Base-by-base conservation (phyloP, 257 asterid species). In the Dorcoceras hygrometricum region DNA sequence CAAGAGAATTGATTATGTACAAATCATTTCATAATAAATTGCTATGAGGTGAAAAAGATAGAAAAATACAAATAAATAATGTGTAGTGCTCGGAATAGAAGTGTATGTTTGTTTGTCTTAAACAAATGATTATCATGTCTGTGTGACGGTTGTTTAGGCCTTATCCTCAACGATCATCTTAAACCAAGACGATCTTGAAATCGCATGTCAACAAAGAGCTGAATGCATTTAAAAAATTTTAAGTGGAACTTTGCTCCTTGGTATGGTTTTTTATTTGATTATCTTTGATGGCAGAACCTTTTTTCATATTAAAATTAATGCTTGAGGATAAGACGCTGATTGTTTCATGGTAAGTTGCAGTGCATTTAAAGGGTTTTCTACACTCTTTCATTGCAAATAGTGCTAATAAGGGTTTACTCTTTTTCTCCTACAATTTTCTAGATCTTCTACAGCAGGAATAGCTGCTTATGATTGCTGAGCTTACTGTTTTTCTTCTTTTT, bases 401-500 rank as follows among this genome's bases (percentile, higher is more conserved):
- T 65, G 57, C 19, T 57, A 16, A 22, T 57, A 22, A 24, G 11
- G 27, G 36, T 46, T 46, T 43, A 23, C 36, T 19, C 58, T 18
- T 11, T 65, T 28, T 27, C 59, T 19, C 23, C 23, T 65, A 22
- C 70, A 2, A 50, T 19, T 66, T 66, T 18, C 14, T 39, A 39
- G n/a, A 39, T 11, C 6, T 39, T 39, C n/a, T 11, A 39, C 50
- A 39, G 5, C 46, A 43, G 67, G 16, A 36, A 31, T 31, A 23
- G 32, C 56, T 54, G 70, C 64, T 51, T 67, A 26, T 68, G 39
- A 58, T 39, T 59, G 69, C 57, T 27, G 36, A 36, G 26, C 7
- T 39, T 39, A 5, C 26, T 50, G 4, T 73, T 63, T 76, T 62
- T 67, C n/a, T 77, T 81, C n/a, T 12, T 34, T 9, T 34, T 12